Base-by-base conservation (phyloP, 225 moss, liverwort and hornwort species). In the Climacium dendroides region DNA sequence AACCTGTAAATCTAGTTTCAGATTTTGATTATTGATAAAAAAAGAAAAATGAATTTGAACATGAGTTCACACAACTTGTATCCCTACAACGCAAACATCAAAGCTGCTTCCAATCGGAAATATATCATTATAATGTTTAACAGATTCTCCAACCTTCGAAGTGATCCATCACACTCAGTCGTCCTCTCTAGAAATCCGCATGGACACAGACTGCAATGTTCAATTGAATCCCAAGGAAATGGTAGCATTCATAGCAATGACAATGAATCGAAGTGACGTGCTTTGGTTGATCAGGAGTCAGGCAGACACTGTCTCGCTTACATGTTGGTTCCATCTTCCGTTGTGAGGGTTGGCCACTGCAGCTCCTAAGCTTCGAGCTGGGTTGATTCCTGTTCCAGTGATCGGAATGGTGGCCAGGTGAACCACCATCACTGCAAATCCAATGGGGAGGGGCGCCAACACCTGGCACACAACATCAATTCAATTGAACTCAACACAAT, bases 341-440 rank as follows among this genome's bases (percentile, higher is more conserved):
- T 64, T 23, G 12, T 8, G 73, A 65, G 91, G 85, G 81, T 91
- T 85, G 80, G 92, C 92, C 37, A 96, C 89, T 59, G 96, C 95
- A 35, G 85, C 85, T 15, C 85, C 85, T 13, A 85, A 85, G 41
- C 85, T 85, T 13, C 85, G 76, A 30, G 85, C 94, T 5, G 95
- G 96, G 79, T 96, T 96, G 80, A 96, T 96, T 73, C 96, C 92
- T 9, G 94, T 95, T 29, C 95, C 94, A 0, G 96, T 95, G 47
- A 96, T 93, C 41, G 96, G 96, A 78, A 95, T 96, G 47, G 96
- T 95, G 64, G 95, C 93, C 88, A 96, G n/a, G 86, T 96, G 95
- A 54, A 96, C 90, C 47, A 95, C 88, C 63, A 96, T 76, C 41
- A 95, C 91, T 52, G 96, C 95, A 74, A 96, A 96, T 25, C 96